Evolutionary conservation across 1,284 basidiomycete genomes (phyloP), one percentile per base, ranked within the genome.

Genomic region (Cryptococcus sp.): DNA sequence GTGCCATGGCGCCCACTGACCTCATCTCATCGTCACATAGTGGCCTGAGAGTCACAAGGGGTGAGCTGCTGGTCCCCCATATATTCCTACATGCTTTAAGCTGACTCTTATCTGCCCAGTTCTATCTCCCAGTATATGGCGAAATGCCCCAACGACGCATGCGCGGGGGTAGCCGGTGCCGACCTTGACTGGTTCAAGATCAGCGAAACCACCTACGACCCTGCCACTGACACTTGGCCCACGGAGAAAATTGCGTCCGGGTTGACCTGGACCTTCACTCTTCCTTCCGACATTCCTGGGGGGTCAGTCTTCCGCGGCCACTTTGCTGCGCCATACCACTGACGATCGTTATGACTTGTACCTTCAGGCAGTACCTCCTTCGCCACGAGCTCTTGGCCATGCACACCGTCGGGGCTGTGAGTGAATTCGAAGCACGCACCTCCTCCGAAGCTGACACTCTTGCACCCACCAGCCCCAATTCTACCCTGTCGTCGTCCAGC

Each of bases 131-230:
- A 64, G 38, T 66, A 61, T 42, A 64, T 66, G 62, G 63, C 63
- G 28, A 39, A 48, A 20, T 68, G 64, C 54, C 62, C 60, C 35
- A 55, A 38, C 16, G 51, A 46, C 12, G 48, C 53, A 11, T 69
- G 67, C 53, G 65, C 65, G 35, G 65, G 63, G n/a, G 62, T 67
- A 28, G 47, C 45, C 13, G 65, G 56, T 9, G 55, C 52, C 37
- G 56, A 56, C n/a, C 60, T 69, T 16, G 52, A 63, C 24, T 69
- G 65, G 65, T 69, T 69, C 63, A 69, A 69, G 61, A 69, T 69
- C 50, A 33, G 23, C 7, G 60, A 69, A 45, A 59, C 52, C 35
- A 57, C 28, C 42, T 65, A 52, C 46, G 56, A 61, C 24, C 55
- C 56, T 20, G 48, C 58, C 9, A 33, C 38, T n/a, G 42, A 44